Percentiles rank a stretch among this genome's conserved stretches.
Evolutionary conservation across 2,329 filamentous ascomycete genomes (phyloP).

Genomic region (Pseudofabraea citricarpa): DNA sequence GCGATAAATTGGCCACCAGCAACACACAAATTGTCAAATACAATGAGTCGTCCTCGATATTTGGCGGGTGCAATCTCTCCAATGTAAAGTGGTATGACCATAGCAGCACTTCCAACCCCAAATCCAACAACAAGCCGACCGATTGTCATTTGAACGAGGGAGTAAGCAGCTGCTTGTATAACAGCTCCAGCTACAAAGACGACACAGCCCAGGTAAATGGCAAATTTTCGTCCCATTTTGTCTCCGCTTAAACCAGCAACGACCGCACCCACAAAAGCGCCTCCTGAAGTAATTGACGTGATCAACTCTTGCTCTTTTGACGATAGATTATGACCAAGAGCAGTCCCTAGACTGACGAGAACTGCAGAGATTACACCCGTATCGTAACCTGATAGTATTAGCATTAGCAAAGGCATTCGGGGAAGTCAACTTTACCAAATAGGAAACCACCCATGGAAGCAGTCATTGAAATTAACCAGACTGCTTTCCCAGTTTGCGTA

Average conservation of each 20-base stretch:
- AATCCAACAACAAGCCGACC: constrained; percentile 43
- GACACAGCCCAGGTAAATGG: constrained; percentile 35
- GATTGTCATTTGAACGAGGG: constrained; percentile 38
- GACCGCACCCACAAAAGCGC: constrained; percentile 39
- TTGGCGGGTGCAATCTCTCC: constrained; percentile 45
- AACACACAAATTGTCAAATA: constrained; percentile 41
- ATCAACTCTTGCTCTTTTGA: constrained; percentile 44
- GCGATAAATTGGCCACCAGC: constrained; percentile 36
- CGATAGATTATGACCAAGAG: constrained; percentile 33
- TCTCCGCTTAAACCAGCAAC: constrained; percentile 32
- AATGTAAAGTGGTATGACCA: constrained; percentile 43
- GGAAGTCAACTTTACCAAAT: constrained; percentile 41
- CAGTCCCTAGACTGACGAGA: constrained; percentile 33
- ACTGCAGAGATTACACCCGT: constrained; percentile 41
- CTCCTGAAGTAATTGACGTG: constrained; percentile 46
- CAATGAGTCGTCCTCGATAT: constrained; percentile 43
- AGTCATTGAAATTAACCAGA: constrained; percentile 55
- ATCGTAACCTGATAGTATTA: constrained; percentile 35
- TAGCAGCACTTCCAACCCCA: constrained; percentile 42
- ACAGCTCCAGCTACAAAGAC: constrained; percentile 35
- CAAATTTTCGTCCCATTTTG: constrained; percentile 33
- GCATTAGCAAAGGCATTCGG: constrained; percentile 11
- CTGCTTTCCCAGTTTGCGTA: constrained; percentile 38
- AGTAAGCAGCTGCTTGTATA: constrained; percentile 31
- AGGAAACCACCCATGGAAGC: constrained; percentile 61